Percentiles rank a stretch among this genome's conserved stretches.
These are phyloP conservation scores for Chrysanthemum lavandulifolium DNA, from an alignment of 129 eudicot species.

Conservation along the genomic window DNA sequence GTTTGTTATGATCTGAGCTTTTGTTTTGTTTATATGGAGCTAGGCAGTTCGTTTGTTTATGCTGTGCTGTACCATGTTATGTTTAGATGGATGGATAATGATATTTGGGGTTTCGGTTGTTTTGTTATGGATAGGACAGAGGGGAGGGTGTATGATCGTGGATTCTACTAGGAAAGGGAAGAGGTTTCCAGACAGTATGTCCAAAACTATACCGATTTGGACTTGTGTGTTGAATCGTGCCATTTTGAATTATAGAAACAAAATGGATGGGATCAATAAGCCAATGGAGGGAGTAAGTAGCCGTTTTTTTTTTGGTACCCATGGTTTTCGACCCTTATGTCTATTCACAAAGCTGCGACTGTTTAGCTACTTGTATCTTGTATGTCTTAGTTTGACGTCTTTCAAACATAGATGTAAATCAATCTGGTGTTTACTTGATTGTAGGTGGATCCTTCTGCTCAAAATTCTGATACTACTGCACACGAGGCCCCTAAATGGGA, in stretches of 20 bases:
- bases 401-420: background rate
- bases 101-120: slow-evolving; percentile 21
- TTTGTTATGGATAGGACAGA: slow-evolving; percentile 70
- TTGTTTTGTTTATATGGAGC: background rate
- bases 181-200: slow-evolving; percentile 98
- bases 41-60: background rate
- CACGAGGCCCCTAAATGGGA: slow-evolving; percentile 56
- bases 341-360: background rate
- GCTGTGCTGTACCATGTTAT: too few relatives aligned
- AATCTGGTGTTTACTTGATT: slow-evolving; percentile 8
- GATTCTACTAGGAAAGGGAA: slow-evolving; percentile 97
- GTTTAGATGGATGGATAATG: background rate
- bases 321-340: background rate
- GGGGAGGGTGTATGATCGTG: slow-evolving; percentile 90
- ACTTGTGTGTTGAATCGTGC: slow-evolving; percentile 92
- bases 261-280: slow-evolving; percentile 16
- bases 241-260: slow-evolving; percentile 47
- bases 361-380: background rate
- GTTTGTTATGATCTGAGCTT: slow-evolving; percentile 9
- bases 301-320: background rate
- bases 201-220: slow-evolving; percentile 98
- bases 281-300: slow-evolving; percentile 39
- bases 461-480: slow-evolving; percentile 9
- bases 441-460: slow-evolving; percentile 40
- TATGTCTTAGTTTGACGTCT: slow-evolving; percentile 1